Conservation (phyloP, 768 basidiomycete species). For the Amanita phalloides region DNA sequence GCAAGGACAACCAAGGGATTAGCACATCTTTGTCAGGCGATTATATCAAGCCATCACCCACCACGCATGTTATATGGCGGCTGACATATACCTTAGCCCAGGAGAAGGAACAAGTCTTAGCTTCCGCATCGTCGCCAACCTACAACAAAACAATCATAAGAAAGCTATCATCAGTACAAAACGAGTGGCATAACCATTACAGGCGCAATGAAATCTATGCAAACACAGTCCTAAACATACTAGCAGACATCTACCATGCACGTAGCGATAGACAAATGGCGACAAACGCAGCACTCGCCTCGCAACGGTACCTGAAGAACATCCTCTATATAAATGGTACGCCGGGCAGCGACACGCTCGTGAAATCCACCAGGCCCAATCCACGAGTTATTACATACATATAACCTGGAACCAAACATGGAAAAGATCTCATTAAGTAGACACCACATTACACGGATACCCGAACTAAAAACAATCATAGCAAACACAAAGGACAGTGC, state of each 20-base stretch:
- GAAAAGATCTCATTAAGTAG: not conserved
- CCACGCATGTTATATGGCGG: not conserved
- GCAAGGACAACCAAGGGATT: not conserved
- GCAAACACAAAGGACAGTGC: not conserved
- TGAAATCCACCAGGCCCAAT: not conserved
- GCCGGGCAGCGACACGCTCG: not conserved
- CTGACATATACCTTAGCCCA: not conserved
- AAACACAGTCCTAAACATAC: not conserved
- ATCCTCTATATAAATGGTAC: not conserved
- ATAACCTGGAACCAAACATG: not conserved
- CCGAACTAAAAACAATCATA: no score
- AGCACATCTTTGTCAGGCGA: not conserved
- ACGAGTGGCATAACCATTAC: not conserved
- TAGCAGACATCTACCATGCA: not conserved
- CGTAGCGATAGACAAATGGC: not conserved
- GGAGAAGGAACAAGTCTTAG: not conserved
- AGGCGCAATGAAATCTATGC: not conserved
- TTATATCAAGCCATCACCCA: not conserved
- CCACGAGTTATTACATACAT: not conserved
- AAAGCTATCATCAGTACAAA: not conserved
- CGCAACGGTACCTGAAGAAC: not conserved
- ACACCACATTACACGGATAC: not conserved
- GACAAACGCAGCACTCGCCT: not conserved
- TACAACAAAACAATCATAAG: not conserved
- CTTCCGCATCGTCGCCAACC: not conserved